Evolutionary conservation across 2,329 filamentous ascomycete species (phyloP).

Genomic region (Ceratocystis variospora): DNA sequence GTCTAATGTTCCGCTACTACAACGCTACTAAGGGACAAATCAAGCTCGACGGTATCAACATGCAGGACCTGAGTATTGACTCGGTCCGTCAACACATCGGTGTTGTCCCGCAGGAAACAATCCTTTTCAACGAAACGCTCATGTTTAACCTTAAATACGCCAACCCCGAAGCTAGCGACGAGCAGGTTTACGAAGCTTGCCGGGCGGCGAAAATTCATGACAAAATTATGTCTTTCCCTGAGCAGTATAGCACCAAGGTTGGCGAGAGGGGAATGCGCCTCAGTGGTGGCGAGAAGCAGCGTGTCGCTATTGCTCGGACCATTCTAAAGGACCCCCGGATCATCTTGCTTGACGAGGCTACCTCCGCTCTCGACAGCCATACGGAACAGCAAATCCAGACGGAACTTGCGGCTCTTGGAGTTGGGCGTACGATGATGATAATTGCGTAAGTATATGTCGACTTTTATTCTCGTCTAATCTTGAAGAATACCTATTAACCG

Average conservation of each 20-base stretch:
- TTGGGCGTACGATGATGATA: slow-evolving; percentile 81
- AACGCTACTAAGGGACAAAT: slow-evolving; percentile 70
- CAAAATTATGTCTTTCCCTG: slow-evolving; percentile 76
- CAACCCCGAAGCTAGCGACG: slow-evolving; percentile 64
- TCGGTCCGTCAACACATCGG: slow-evolving; percentile 85
- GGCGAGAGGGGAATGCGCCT: slow-evolving; percentile 77
- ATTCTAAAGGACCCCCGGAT: slow-evolving; percentile 86
- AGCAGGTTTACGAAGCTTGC: slow-evolving; percentile 71
- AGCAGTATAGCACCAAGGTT: slow-evolving; percentile 78
- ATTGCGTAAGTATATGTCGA: slow-evolving; percentile 57
- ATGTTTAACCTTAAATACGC: slow-evolving; percentile 94
- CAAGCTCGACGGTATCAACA: slow-evolving; percentile 69
- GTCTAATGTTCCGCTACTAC: slow-evolving; percentile 93
- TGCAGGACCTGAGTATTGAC: slow-evolving; percentile 79
- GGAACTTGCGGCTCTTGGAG: slow-evolving; percentile 65
- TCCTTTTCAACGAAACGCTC: slow-evolving; percentile 83
- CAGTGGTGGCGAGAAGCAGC: slow-evolving; percentile 84
- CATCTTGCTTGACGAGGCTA: slow-evolving; percentile 87
- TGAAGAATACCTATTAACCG: slow-evolving; percentile 20
- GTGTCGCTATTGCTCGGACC: slow-evolving; percentile 82
- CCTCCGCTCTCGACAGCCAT: slow-evolving; percentile 77
- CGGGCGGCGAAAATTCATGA: slow-evolving; percentile 83
- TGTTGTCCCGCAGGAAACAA: slow-evolving; percentile 92
- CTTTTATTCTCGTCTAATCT: neutral
- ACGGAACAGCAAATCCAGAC: slow-evolving; percentile 89